phyloP scores from a whole-genome alignment of 495 filamentous ascomycete genomes.

The Endocarpon pusillum region DNA sequence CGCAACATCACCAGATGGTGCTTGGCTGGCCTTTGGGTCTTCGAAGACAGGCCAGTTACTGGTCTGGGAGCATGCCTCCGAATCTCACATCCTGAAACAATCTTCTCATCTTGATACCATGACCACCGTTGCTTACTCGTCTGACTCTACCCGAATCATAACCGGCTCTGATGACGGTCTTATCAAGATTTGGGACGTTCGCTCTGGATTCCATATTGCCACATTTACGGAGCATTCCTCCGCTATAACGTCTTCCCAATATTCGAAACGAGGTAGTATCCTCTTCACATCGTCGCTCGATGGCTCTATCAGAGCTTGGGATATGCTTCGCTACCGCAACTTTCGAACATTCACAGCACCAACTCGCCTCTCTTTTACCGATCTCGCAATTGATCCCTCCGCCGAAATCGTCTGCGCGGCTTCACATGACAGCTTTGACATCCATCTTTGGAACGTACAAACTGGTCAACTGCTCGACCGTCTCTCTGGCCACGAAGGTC shows the following conservation, averaged over 20 bases:
- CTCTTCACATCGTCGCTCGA: constrained; percentile 89
- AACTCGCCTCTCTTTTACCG: constrained; percentile 78
- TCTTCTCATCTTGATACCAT: constrained; percentile 96
- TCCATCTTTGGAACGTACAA: constrained; percentile 96
- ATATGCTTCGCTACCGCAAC: constrained; percentile 88
- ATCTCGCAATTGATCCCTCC: constrained; percentile 86
- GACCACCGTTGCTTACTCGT: constrained; percentile 83
- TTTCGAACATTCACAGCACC: constrained; percentile 94
- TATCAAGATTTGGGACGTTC: constrained; percentile 94
- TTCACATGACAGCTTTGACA: constrained; percentile 87
- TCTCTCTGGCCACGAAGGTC: constrained; percentile 83
- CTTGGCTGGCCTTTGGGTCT: constrained; percentile 97
- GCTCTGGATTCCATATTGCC: constrained; percentile 91
- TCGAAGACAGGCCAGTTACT: constrained; percentile 85
- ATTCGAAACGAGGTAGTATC: constrained; percentile 84
- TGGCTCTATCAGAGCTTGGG: constrained; percentile 88
- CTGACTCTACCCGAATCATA: constrained; percentile 80
- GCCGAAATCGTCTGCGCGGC: constrained; percentile 92
- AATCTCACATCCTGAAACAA: constrained; percentile 97
- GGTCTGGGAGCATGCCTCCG: constrained; percentile 99
- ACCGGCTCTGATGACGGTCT: constrained; percentile 93
- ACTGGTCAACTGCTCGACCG: constrained; percentile 89
- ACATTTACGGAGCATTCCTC: constrained; percentile 95
- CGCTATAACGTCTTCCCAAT: constrained; percentile 88
- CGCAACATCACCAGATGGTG: constrained; percentile 78